These are phyloP conservation scores for Sarcodon sp. DNA, from an alignment of 768 basidiomycete species.

Conservation along the genomic window DNA sequence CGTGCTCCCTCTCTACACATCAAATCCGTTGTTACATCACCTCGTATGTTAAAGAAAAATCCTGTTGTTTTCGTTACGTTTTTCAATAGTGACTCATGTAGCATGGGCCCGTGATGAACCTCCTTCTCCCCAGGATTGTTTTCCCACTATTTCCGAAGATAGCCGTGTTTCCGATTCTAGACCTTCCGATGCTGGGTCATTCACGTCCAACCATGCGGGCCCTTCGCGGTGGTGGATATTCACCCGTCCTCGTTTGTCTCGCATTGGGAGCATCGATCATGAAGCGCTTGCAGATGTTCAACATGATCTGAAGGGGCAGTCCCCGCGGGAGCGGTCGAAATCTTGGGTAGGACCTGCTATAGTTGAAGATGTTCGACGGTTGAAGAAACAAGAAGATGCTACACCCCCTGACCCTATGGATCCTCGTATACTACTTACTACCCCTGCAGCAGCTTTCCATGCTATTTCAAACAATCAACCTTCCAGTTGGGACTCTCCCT, in stretches of 20 bases:
- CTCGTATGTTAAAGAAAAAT: conserved; percentile 35
- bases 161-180: conserved; percentile 23
- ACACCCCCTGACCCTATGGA: conserved; percentile 16
- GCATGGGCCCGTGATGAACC: conserved; percentile 83
- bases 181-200: conserved; percentile 41
- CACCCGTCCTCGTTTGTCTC: conserved; percentile 36
- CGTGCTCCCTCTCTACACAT: conserved; percentile 23
- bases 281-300: not conserved
- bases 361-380: not conserved
- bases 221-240: conserved; percentile 62
- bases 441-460: conserved; percentile 42
- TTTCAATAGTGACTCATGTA: conserved; percentile 14
- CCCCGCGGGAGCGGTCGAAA: not conserved
- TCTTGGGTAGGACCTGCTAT: not conserved
- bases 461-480: conserved; percentile 23
- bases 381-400: not conserved
- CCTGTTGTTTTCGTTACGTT: not conserved
- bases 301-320: not conserved
- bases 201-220: conserved; percentile 28
- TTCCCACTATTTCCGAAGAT: conserved; percentile 14
- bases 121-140: conserved; percentile 46
- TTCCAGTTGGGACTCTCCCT: conserved; percentile 51
- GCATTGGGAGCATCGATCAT: not conserved
- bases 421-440: conserved; percentile 17
- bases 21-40: conserved; percentile 49